Conservation (phyloP, 1,284 basidiomycete genomes). For the Fistulinella cinereoalba region DNA sequence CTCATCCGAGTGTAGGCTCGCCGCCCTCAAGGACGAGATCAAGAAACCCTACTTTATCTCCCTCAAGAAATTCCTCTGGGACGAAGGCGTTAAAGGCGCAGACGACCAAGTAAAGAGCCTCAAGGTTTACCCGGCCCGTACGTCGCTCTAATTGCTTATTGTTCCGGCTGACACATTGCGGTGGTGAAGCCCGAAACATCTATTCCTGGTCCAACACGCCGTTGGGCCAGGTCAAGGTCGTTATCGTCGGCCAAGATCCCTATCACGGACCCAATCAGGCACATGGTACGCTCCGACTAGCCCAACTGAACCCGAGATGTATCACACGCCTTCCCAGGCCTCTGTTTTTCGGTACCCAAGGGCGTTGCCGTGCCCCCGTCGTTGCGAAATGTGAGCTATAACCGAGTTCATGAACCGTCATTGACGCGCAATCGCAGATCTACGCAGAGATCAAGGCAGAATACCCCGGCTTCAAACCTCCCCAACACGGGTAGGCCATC, state of each 20-base stretch:
- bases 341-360: conserved; percentile 84
- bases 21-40: conserved; percentile 69
- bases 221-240: conserved; percentile 72
- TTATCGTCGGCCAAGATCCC: conserved; percentile 80
- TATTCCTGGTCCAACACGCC: conserved; percentile 83
- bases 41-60: conserved; percentile 71
- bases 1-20: conserved; percentile 48
- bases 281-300: conserved; percentile 53
- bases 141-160: conserved; percentile 1
- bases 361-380: conserved; percentile 78
- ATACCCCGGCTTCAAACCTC: conserved; percentile 76
- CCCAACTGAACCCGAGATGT: conserved; percentile 10
- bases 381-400: conserved; percentile 62
- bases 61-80: conserved; percentile 68
- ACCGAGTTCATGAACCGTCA: conserved; percentile 9
- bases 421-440: conserved; percentile 51
- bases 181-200: conserved; percentile 58
- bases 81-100: conserved; percentile 59
- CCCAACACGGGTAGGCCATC: conserved; percentile 77
- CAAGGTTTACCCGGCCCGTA: conserved; percentile 65
- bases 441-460: conserved; percentile 85
- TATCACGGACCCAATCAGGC: conserved; percentile 70
- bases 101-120: conserved; percentile 44
- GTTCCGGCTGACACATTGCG: conserved; percentile 4
- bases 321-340: conserved; percentile 41